A percentile compares a stretch with the other conserved stretches of the same genome.
Conservation (phyloP, 768 basidiomycete species). For the Baorangia bicolor region DNA sequence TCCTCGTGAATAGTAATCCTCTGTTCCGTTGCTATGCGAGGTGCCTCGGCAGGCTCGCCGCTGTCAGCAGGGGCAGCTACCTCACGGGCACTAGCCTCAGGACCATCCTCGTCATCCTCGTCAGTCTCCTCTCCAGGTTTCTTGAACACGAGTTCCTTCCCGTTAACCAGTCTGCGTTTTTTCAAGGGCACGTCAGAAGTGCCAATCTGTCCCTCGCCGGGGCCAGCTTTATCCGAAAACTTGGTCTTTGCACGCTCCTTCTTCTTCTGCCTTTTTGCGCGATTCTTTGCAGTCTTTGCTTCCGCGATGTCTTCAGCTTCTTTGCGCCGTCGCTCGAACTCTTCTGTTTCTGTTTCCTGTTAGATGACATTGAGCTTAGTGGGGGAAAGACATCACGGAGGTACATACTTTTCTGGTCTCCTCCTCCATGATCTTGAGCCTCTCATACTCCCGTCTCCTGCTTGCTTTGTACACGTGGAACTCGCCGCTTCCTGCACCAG, state of each 20-base stretch:
- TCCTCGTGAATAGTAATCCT: constrained; percentile 53
- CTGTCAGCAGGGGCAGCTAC: background rate
- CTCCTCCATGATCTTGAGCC: constrained; percentile 89
- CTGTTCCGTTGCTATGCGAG: constrained; percentile 33
- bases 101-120: constrained; percentile 38
- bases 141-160: constrained; percentile 63
- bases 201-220: constrained; percentile 24
- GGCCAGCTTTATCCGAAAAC: constrained; percentile 27
- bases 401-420: constrained; percentile 64
- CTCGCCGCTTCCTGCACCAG: constrained; percentile 95
- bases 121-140: constrained; percentile 51
- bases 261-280: constrained; percentile 91
- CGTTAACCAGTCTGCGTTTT: constrained; percentile 80
- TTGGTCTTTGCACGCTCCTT: constrained; percentile 67
- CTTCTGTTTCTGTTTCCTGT: constrained; percentile 69
- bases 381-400: background rate
- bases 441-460: constrained; percentile 91
- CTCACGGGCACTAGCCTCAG: background rate
- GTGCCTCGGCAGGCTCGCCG: constrained; percentile 9
- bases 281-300: constrained; percentile 92
- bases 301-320: constrained; percentile 72
- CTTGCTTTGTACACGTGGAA: constrained; percentile 99
- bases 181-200: constrained; percentile 53
- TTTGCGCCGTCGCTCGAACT: constrained; percentile 72
- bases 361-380: background rate